phyloP scores from a whole-genome alignment of 2,329 filamentous ascomycete genomes.

The Lecanosticta acicola region DNA sequence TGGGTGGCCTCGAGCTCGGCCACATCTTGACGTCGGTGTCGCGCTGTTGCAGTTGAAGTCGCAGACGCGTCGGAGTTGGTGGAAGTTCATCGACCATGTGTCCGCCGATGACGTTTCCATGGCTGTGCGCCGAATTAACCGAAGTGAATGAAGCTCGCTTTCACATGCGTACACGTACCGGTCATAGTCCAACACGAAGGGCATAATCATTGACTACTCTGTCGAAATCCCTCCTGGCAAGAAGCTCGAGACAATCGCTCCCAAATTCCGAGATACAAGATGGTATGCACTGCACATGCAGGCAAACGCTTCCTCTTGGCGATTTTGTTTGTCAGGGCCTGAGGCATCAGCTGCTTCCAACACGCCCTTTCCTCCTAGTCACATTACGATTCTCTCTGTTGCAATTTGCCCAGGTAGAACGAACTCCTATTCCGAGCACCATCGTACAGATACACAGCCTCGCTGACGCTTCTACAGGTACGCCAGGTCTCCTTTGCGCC shows the following conservation, averaged over 20 bases:
- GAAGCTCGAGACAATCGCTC: no score
- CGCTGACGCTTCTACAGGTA: constrained; percentile 37
- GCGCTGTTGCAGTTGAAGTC: neutral
- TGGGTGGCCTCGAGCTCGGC: no score
- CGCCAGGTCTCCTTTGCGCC: constrained; percentile 34
- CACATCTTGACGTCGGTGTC: neutral
- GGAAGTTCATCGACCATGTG: constrained; percentile 13
- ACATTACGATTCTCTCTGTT: neutral
- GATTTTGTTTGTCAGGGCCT: neutral
- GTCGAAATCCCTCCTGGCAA: no score
- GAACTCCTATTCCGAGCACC: constrained; percentile 20
- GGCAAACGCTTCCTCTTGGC: constrained; percentile 16
- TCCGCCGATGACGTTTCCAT: constrained; percentile 18
- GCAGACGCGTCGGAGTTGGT: neutral
- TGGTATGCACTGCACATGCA: constrained; percentile 3
- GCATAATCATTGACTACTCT: constrained; percentile 9
- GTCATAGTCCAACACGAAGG: constrained; percentile 16
- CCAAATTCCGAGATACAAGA: no score
- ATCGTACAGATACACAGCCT: constrained; percentile 41
- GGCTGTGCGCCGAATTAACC: constrained; percentile 3
- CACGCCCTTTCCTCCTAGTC: no score
- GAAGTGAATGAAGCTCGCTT: neutral
- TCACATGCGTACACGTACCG: constrained; percentile 2
- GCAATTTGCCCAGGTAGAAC: constrained; percentile 12
- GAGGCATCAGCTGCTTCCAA: no score